A percentile compares a stretch with the other conserved stretches of the same genome.
These are phyloP conservation scores for Umbelopsis isabellina DNA, from an alignment of 192 early-diverging fungal genomes.

Conservation along the genomic window DNA sequence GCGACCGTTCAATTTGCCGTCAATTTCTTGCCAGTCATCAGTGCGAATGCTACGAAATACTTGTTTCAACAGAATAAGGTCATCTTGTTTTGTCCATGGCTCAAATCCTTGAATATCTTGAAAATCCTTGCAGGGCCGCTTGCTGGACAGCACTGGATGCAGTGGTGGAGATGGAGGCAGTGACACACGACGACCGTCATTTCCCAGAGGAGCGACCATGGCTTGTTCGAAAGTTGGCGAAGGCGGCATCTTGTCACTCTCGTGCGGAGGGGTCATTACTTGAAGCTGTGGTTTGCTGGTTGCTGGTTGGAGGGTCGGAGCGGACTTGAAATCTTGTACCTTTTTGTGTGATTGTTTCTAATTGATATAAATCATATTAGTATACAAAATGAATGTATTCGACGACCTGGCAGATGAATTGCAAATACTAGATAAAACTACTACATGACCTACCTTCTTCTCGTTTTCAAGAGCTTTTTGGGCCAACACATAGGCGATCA, in stretches of 20 bases:
- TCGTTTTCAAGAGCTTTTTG: not conserved
- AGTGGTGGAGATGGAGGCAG: slow-evolving; percentile 13
- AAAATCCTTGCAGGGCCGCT: slow-evolving; percentile 23
- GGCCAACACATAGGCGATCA: slow-evolving; percentile 19
- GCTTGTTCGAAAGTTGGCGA: not conserved
- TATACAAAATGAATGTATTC: not conserved
- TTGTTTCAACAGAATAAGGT: slow-evolving; percentile 30
- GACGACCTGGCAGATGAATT: not conserved
- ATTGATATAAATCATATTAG: not conserved
- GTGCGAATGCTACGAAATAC: slow-evolving; percentile 29
- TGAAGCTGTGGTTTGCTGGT: not conserved
- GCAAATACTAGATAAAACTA: not conserved
- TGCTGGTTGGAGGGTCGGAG: not conserved
- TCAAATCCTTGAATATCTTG: slow-evolving; percentile 31
- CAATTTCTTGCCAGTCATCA: slow-evolving; percentile 34
- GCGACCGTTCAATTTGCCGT: slow-evolving; percentile 27
- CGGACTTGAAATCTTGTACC: not conserved
- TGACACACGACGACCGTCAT: not conserved
- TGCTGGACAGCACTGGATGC: not conserved
- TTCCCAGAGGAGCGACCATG: slow-evolving; percentile 9
- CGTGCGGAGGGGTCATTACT: slow-evolving; percentile 6
- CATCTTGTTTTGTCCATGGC: slow-evolving; percentile 39
- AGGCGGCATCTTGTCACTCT: not conserved
- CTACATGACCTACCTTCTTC: not conserved
- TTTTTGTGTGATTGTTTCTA: not conserved